Evolutionary conservation across 2,329 filamentous ascomycete genomes (phyloP), one percentile per base, ranked within the genome.

Genomic region (Hortaea werneckii): DNA sequence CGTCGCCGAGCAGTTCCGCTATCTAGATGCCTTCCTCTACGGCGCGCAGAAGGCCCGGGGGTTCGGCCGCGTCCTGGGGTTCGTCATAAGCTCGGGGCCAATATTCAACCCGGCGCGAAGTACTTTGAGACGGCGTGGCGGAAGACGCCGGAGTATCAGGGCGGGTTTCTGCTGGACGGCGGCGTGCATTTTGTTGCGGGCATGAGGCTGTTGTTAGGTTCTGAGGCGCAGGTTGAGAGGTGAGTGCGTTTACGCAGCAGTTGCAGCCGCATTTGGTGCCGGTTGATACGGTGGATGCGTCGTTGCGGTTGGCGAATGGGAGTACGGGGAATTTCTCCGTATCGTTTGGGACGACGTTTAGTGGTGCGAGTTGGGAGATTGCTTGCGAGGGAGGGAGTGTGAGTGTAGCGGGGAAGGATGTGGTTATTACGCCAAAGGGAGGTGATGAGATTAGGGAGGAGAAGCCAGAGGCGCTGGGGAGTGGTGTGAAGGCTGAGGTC

Each of bases 1-100:
- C 10, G 73, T 89, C 3, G 85, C 82, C 0, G 85, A 89, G 64
- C 87, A 89, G 65, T 84, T 79, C 59, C 75, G 85, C 42, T 87
- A 79, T 66, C 63, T 77, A 45, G 69, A 75, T 29, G 69, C 70
- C 8, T 79, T 79, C 57, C 47, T 63, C 9, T 75, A 74, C 54
- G 82, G 71, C 0, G 65, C 67, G 0, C 55, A 70, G 45, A 67
- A 75, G 51, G 64, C 78, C 6, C 61, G 71, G 49, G 65, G 70
- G 41, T 65, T 82, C 1, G 78, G 79, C 8, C 71, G 70, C 49
- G 60, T 80, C 1, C 65, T 77, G 2, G 67, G 74, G 10, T 83
- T 61, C 65, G 68, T 11, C 62, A 73, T 4, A 65, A 70, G 32
- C 59, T 73, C 45, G 67, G 70, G 49, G 60, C 58, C 2, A 64